Conservation (phyloP, 345 rosid species). For the Euclidium syriacum region DNA sequence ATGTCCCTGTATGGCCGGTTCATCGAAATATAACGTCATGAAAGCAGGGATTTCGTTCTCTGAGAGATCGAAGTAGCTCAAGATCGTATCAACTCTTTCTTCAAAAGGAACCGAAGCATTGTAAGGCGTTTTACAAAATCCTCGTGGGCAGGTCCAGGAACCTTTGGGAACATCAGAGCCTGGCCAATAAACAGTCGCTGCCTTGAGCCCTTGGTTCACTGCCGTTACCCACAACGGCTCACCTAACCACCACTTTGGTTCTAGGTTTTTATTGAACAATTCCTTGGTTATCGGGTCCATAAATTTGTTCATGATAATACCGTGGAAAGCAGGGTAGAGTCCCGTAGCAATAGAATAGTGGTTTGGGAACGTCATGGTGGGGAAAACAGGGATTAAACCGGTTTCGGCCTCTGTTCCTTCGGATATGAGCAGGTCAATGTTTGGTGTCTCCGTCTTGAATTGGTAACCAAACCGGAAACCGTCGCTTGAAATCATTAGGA, state of each 20-base stretch:
- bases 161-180: constrained; percentile 88
- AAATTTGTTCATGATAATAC: constrained; percentile 61
- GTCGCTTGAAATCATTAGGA: constrained; percentile 69
- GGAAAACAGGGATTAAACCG: constrained; percentile 89
- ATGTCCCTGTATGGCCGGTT: constrained; percentile 89
- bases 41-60: constrained; percentile 52
- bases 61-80: constrained; percentile 65
- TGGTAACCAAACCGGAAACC: constrained; percentile 97
- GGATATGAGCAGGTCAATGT: constrained; percentile 63
- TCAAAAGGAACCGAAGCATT: constrained; percentile 59
- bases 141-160: constrained; percentile 72
- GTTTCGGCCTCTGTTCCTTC: constrained; percentile 77
- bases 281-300: constrained; percentile 58
- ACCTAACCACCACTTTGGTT: constrained; percentile 91
- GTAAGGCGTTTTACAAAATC: constrained; percentile 43
- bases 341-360: constrained; percentile 92
- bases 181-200: constrained; percentile 83
- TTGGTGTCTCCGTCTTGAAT: constrained; percentile 69
- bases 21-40: constrained; percentile 66
- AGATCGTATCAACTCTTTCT: constrained; percentile 63
- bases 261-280: constrained; percentile 52
- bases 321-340: constrained; percentile 85
- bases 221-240: constrained; percentile 93
- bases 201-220: constrained; percentile 67
- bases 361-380: constrained; percentile 85